phyloP scores from a whole-genome alignment of 1,284 basidiomycete genomes.

The Amylostereum chailletii region DNA sequence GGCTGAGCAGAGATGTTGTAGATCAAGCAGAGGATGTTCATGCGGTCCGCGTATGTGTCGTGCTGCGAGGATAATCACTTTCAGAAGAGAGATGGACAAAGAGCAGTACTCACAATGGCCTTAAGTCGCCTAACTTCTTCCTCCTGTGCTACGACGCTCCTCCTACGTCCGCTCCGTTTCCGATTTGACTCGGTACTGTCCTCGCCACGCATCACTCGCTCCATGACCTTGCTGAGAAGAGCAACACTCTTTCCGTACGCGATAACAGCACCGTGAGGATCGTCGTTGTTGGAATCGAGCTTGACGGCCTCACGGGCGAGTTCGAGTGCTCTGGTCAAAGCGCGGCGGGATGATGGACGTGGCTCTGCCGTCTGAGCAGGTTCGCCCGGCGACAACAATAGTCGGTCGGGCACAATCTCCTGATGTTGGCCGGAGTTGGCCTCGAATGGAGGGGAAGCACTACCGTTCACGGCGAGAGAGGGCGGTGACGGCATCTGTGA shows the following conservation, averaged over 20 bases:
- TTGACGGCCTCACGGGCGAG: slow-evolving; percentile 78
- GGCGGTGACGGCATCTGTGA: slow-evolving; percentile 20
- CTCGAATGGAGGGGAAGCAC: slow-evolving; percentile 24
- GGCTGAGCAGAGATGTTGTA: slow-evolving; percentile 73
- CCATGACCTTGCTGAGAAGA: slow-evolving; percentile 80
- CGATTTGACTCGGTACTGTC: slow-evolving; percentile 56
- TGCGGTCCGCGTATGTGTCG: slow-evolving; percentile 81
- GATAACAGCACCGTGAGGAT: slow-evolving; percentile 71
- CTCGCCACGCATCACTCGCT: slow-evolving; percentile 73
- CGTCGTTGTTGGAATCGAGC: slow-evolving; percentile 73
- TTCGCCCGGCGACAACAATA: slow-evolving; percentile 36
- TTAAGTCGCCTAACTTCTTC: slow-evolving; percentile 75
- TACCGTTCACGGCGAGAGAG: slow-evolving; percentile 16
- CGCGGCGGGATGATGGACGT: slow-evolving; percentile 65
- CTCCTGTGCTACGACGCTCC: slow-evolving; percentile 77
- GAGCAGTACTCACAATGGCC: slow-evolving; percentile 57
- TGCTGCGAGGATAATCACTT: slow-evolving; percentile 38
- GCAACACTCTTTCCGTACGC: slow-evolving; percentile 78
- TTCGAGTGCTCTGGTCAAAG: slow-evolving; percentile 70
- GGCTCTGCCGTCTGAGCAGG: slow-evolving; percentile 29
- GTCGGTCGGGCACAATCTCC: slow-evolving; percentile 33
- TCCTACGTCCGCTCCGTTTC: slow-evolving; percentile 48
- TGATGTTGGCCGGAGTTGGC: slow-evolving; percentile 10
- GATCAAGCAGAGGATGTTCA: slow-evolving; percentile 80
- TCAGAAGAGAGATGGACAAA: slow-evolving; percentile 10